Conservation (phyloP, 2,329 filamentous ascomycete genomes). For the Nemania sp. region DNA sequence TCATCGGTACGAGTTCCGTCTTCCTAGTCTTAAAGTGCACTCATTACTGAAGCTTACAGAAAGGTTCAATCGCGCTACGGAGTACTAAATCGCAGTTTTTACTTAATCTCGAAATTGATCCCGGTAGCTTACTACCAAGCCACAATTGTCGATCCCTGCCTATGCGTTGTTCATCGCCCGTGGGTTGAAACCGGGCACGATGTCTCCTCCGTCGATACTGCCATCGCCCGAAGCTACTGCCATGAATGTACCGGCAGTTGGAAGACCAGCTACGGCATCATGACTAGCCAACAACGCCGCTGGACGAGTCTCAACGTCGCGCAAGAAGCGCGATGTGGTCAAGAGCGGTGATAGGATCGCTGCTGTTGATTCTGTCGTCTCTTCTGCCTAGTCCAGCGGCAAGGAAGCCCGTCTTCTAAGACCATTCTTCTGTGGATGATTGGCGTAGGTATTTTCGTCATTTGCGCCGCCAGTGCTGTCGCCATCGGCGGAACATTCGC, state of each 20-base stretch:
- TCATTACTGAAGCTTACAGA: not conserved
- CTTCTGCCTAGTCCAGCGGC: constrained; percentile 50
- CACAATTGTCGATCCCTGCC: constrained; percentile 52
- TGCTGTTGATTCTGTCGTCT: constrained; percentile 29
- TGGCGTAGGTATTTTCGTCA: too few relatives aligned
- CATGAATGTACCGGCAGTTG: constrained; percentile 50
- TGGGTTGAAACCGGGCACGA: constrained; percentile 53
- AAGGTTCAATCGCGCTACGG: constrained; percentile 1
- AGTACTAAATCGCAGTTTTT: too few relatives aligned
- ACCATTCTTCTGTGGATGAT: too few relatives aligned
- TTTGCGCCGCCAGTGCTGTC: constrained; percentile 35
- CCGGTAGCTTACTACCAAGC: constrained; percentile 43
- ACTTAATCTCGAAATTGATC: too few relatives aligned
- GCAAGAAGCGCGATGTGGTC: constrained; percentile 50
- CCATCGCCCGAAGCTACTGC: constrained; percentile 59
- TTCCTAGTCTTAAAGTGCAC: not conserved
- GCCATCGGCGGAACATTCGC: constrained; percentile 21
- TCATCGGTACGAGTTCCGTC: not conserved
- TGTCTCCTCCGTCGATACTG: constrained; percentile 42
- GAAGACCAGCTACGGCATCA: constrained; percentile 50
- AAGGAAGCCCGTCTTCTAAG: constrained; percentile 45
- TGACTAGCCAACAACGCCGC: constrained; percentile 53
- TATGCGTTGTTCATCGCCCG: constrained; percentile 8
- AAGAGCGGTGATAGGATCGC: constrained; percentile 33
- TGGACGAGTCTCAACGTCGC: constrained; percentile 40